phyloP scores from a whole-genome alignment of 169 alveolate species.

The Cytauxzoon felis region DNA sequence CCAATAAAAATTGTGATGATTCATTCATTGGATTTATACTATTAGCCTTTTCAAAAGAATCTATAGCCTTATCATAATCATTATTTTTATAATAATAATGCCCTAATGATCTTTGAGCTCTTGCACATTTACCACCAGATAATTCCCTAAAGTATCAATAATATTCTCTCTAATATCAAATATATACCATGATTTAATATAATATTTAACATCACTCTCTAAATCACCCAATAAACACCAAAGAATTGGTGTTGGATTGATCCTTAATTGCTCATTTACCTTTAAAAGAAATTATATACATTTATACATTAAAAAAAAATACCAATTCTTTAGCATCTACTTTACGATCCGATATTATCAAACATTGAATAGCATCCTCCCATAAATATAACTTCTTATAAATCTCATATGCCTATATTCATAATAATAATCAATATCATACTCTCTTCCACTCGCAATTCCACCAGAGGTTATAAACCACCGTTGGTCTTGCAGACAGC shows the following conservation, averaged over 20 bases:
- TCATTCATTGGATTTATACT: conserved; percentile 69
- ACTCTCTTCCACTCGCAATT: too few relatives aligned
- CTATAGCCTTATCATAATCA: conserved; percentile 47
- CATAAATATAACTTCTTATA: conserved; percentile 71
- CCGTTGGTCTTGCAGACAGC: too few relatives aligned
- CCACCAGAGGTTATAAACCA: too few relatives aligned
- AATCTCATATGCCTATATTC: conserved; percentile 70
- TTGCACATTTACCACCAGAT: conserved; percentile 63
- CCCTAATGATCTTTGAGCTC: conserved; percentile 75
- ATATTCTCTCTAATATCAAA: neutral
- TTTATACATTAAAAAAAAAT: neutral
- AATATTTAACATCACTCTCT: conserved; percentile 54
- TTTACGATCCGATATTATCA: conserved; percentile 66
- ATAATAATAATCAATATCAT: too few relatives aligned
- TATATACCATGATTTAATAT: conserved; percentile 65
- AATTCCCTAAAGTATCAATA: conserved; percentile 20
- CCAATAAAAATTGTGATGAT: conserved; percentile 62
- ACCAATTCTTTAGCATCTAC: conserved; percentile 72
- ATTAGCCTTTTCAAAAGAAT: conserved; percentile 58
- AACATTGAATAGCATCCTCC: conserved; percentile 76
- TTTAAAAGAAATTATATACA: neutral
- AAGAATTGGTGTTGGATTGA: conserved; percentile 57
- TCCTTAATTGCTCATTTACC: conserved; percentile 45
- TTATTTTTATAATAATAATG: conserved; percentile 59
- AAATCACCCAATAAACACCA: conserved; percentile 69